Percentiles rank a stretch among this genome's conserved stretches.
phyloP scores from a whole-genome alignment of 768 basidiomycete species.

The Jaapia argillacea region DNA sequence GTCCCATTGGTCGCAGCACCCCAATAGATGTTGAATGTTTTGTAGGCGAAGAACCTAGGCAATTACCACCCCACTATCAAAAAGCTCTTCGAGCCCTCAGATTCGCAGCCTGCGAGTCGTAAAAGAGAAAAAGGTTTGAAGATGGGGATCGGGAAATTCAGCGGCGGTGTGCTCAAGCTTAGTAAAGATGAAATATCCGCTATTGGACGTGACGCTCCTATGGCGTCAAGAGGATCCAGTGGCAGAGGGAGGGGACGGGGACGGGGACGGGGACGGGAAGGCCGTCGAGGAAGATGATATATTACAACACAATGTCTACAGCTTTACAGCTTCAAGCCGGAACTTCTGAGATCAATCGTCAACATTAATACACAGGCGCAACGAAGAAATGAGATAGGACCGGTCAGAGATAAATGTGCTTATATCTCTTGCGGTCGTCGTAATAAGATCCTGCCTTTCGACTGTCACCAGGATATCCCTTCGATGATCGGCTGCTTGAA shows the following conservation, averaged over 20 bases:
- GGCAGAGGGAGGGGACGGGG: slow-evolving; percentile 11
- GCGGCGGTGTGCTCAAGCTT: slow-evolving; percentile 57
- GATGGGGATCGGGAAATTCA: slow-evolving; percentile 76
- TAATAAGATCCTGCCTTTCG: no score
- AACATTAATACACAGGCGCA: no score
- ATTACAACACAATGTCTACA: slow-evolving; percentile 3
- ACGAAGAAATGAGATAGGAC: no score
- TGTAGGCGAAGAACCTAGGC: slow-evolving; percentile 72
- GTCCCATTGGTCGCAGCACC: slow-evolving; percentile 5
- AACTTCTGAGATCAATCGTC: no score
- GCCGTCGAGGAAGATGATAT: slow-evolving; percentile 13
- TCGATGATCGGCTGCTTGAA: no score
- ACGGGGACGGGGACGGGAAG: slow-evolving; percentile 16
- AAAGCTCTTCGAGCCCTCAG: slow-evolving; percentile 40
- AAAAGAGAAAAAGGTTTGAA: slow-evolving; percentile 57
- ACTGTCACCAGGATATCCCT: no score
- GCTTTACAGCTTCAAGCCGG: no score
- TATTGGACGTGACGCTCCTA: slow-evolving; percentile 22
- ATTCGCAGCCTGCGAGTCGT: slow-evolving; percentile 17
- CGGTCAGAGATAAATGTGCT: no score
- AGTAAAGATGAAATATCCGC: slow-evolving; percentile 46
- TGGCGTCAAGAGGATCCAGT: slow-evolving; percentile 1
- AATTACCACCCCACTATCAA: slow-evolving; percentile 80
- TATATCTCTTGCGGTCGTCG: no score
- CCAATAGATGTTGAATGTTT: slow-evolving; percentile 6